Conservation (phyloP, 1,284 basidiomycete species). For the Pascua sp. region DNA sequence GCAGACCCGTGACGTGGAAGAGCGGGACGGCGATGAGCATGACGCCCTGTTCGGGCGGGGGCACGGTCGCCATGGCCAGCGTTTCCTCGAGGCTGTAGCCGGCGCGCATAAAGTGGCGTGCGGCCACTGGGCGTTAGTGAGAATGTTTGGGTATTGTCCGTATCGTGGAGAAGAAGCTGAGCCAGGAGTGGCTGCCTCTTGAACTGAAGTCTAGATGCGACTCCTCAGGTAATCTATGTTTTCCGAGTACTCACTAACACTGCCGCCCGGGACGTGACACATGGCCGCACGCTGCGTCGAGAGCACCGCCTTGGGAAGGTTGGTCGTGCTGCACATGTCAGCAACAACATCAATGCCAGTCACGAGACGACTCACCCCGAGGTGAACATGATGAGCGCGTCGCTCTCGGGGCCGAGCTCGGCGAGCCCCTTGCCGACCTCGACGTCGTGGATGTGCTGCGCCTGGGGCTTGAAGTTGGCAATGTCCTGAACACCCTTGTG, state of each 20-base stretch:
- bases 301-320: slow-evolving; percentile 17
- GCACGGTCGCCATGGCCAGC: too few species aligned
- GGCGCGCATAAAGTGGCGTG: slow-evolving; percentile 11
- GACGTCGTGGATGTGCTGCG: slow-evolving; percentile 8
- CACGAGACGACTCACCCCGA: slow-evolving; percentile 8
- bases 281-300: slow-evolving; percentile 14
- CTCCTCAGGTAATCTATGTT: too few species aligned
- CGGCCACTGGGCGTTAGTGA: too few species aligned
- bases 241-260: slow-evolving; percentile 2
- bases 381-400: slow-evolving; percentile 44
- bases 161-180: too few species aligned
- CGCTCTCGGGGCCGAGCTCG: slow-evolving; percentile 27
- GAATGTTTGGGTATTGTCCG: too few species aligned
- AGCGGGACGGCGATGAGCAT: slow-evolving; percentile 38
- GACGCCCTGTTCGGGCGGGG: not conserved
- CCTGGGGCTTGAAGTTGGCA: not conserved
- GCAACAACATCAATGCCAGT: not conserved
- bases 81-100: slow-evolving; percentile 18
- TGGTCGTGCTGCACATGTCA: slow-evolving; percentile 6
- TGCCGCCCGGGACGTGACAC: slow-evolving; percentile 10
- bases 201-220: too few species aligned
- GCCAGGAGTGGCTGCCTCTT: too few species aligned
- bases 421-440: slow-evolving; percentile 6
- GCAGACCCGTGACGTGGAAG: slow-evolving; percentile 46
- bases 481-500: not conserved